Conservation (phyloP, 208 protist species). For the Naegleria fowleri region DNA sequence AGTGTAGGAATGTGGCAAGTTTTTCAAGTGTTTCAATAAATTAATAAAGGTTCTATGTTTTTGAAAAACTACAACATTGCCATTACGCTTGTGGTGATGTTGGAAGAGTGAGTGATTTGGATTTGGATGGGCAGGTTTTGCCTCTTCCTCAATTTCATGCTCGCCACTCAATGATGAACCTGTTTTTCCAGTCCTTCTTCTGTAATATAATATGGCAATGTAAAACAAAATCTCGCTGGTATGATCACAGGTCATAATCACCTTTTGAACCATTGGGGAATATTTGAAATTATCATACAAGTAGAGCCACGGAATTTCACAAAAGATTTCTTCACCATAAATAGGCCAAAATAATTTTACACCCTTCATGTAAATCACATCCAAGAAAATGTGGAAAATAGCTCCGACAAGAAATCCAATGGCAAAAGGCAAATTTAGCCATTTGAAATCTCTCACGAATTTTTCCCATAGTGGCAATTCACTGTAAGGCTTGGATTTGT, state of each 20-base stretch:
- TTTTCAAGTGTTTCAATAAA: not conserved
- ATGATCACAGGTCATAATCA: not conserved
- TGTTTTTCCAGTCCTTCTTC: not conserved
- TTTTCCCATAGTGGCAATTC: not conserved
- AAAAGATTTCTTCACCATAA: conserved; percentile 10
- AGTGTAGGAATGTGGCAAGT: not conserved
- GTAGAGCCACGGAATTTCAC: conserved; percentile 1
- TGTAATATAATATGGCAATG: not conserved
- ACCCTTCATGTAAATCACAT: conserved; percentile 8
- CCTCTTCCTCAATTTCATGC: not conserved
- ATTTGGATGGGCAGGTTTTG: not conserved
- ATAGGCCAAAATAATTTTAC: conserved; percentile 11
- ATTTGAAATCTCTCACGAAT: not conserved
- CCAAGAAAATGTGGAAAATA: not conserved
- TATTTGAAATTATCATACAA: not conserved
- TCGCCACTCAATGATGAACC: not conserved
- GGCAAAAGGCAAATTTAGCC: not conserved
- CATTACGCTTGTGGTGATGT: too few relatives aligned
- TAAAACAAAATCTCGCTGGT: not conserved
- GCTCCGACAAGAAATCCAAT: not conserved
- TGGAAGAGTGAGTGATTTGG: not conserved
- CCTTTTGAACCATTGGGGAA: not conserved
- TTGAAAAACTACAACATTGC: not conserved
- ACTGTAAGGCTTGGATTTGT: not conserved
- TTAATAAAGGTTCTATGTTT: not conserved